Conservation (phyloP, 257 asterid genomes). For the Penstemon davidsonii region DNA sequence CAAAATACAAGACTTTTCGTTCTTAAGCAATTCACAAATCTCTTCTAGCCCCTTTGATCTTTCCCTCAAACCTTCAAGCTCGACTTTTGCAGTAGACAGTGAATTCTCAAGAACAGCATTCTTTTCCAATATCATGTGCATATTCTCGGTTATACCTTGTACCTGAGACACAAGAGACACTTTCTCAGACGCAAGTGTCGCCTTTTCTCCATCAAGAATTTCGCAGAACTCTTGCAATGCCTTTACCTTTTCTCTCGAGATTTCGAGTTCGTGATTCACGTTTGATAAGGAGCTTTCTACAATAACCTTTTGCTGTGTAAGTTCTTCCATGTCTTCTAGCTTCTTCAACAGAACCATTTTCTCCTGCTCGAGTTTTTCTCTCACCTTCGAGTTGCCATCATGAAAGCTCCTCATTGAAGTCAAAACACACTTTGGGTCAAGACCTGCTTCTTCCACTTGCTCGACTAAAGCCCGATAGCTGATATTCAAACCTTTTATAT, state of each 20-base stretch:
- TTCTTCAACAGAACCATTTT: slow-evolving; percentile 55
- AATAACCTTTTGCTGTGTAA: slow-evolving; percentile 42
- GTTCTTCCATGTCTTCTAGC: slow-evolving; percentile 64
- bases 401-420: slow-evolving; percentile 51
- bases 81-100: slow-evolving; percentile 62
- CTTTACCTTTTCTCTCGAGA: slow-evolving; percentile 43
- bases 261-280: slow-evolving; percentile 60
- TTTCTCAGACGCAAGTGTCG: slow-evolving; percentile 70
- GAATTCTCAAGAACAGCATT: slow-evolving; percentile 84
- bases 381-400: slow-evolving; percentile 66
- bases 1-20: slow-evolving; percentile 61
- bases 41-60: slow-evolving; percentile 83
- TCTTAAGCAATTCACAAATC: slow-evolving; percentile 73
- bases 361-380: slow-evolving; percentile 51
- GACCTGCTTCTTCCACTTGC: slow-evolving; percentile 68
- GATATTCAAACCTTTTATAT: slow-evolving; percentile 59
- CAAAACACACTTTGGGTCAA: slow-evolving; percentile 49
- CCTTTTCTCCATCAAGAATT: slow-evolving; percentile 57
- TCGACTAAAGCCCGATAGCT: slow-evolving; percentile 56
- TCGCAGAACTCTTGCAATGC: slow-evolving; percentile 61
- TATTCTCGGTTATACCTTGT: slow-evolving; percentile 65
- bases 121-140: slow-evolving; percentile 70
- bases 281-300: slow-evolving; percentile 59
- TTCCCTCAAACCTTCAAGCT: slow-evolving; percentile 90
- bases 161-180: slow-evolving; percentile 73